A percentile compares a stretch with the other conserved stretches of the same genome.
phyloP scores from a whole-genome alignment of 2,329 filamentous ascomycete species.

The Claviceps fusiformis region DNA sequence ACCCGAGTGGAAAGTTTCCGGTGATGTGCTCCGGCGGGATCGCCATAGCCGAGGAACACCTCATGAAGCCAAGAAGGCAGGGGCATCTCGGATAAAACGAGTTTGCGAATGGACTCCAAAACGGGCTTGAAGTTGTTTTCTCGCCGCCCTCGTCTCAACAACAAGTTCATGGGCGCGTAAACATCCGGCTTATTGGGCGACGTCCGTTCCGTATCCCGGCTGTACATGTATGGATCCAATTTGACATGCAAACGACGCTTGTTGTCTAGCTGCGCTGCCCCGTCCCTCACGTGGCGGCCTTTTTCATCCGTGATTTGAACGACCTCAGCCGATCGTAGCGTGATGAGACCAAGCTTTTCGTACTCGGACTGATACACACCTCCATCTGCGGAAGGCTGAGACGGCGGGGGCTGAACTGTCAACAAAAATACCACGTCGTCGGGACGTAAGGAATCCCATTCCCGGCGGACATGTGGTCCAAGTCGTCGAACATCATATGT shows the following conservation, averaged over 20 bases:
- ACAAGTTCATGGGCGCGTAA: conserved; percentile 73
- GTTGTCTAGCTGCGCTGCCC: conserved; percentile 46
- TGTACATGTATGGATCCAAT: conserved; percentile 67
- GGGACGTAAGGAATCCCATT: conserved; percentile 79
- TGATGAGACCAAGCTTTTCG: conserved; percentile 52
- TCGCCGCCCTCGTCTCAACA: conserved; percentile 68
- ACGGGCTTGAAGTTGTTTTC: conserved; percentile 98
- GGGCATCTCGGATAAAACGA: conserved; percentile 73
- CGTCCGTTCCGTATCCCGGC: conserved; percentile 55
- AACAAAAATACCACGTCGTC: conserved; percentile 87
- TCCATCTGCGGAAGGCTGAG: conserved; percentile 40
- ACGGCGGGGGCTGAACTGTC: conserved; percentile 50
- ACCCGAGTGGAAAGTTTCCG: conserved; percentile 67
- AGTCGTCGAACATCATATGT: conserved; percentile 69
- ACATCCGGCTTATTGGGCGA: conserved; percentile 59
- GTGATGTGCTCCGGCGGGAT: conserved; percentile 78
- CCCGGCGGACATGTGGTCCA: conserved; percentile 59
- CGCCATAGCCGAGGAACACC: conserved; percentile 93
- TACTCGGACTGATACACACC: conserved; percentile 27
- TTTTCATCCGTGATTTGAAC: conserved; percentile 78
- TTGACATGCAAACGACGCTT: conserved; percentile 65
- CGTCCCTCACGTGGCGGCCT: conserved; percentile 56
- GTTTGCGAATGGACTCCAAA: conserved; percentile 75
- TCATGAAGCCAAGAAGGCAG: conserved; percentile 89
- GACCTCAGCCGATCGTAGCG: conserved; percentile 72